Evolutionary conservation across 2,329 filamentous ascomycete genomes (phyloP).

Genomic region (Claviceps sp.): DNA sequence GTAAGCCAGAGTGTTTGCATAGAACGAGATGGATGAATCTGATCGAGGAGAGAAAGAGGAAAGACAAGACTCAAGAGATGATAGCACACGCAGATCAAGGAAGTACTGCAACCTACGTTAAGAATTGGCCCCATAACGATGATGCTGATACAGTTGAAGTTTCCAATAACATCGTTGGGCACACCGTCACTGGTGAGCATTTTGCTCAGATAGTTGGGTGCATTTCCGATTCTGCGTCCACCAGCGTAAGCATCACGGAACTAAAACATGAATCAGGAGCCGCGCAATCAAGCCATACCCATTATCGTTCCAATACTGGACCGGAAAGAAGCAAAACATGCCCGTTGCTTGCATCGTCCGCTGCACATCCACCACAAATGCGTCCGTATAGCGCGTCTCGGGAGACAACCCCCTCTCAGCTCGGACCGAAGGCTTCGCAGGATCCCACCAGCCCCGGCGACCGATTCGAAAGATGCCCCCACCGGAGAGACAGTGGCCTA

Average conservation of each 20-base stretch:
- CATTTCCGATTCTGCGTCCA: constrained; percentile 18
- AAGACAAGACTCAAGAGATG: neutral
- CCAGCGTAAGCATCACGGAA: neutral
- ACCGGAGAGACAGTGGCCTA: constrained; percentile 38
- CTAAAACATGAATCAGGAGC: neutral
- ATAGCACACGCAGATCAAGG: too few relatives aligned
- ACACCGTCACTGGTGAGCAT: constrained; percentile 34
- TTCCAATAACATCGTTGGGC: constrained; percentile 47
- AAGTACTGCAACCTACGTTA: constrained; percentile 6
- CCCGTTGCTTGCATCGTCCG: constrained; percentile 32
- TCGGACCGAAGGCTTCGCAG: constrained; percentile 41
- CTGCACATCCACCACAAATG: constrained; percentile 52
- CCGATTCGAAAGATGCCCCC: constrained; percentile 38
- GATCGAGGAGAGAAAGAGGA: neutral
- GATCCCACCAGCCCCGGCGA: constrained; percentile 42
- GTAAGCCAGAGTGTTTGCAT: too few relatives aligned
- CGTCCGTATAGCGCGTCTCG: constrained; percentile 47
- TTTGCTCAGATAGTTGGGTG: constrained; percentile 23
- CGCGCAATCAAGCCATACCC: constrained; percentile 7
- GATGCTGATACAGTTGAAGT: constrained; percentile 46
- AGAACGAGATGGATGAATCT: too few relatives aligned
- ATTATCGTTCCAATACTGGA: constrained; percentile 27
- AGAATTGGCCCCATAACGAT: constrained; percentile 29
- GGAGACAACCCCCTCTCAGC: constrained; percentile 25
- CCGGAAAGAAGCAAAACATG: constrained; percentile 28